These are phyloP conservation scores for Aspergillus niger DNA, from an alignment of 2,329 filamentous ascomycete genomes.

Conservation along the genomic window DNA sequence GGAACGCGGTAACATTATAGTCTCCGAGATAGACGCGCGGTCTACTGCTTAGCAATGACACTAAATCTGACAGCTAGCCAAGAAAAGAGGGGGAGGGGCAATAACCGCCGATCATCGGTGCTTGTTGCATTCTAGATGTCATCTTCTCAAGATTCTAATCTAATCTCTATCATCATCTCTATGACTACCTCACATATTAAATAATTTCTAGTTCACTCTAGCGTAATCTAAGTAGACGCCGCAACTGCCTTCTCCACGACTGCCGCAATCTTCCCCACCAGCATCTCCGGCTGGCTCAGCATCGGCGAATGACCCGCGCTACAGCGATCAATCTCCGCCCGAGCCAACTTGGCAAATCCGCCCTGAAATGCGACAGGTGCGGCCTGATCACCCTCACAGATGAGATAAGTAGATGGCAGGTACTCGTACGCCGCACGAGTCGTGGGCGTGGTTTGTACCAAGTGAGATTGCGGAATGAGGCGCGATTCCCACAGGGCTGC, in stretches of 20 bases:
- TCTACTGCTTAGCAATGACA: not conserved
- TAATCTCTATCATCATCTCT: no score
- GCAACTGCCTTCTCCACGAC: not conserved
- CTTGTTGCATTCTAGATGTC: not conserved
- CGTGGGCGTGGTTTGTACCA: conserved; percentile 1
- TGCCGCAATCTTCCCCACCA: conserved; percentile 5
- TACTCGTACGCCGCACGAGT: conserved; percentile 12
- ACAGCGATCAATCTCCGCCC: conserved; percentile 1
- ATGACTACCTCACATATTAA: no score
- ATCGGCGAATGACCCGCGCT: conserved; percentile 11
- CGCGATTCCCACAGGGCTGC: conserved; percentile 8
- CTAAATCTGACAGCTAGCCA: not conserved
- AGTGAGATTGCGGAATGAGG: conserved; percentile 9
- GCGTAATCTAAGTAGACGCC: not conserved
- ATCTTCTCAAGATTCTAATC: no score
- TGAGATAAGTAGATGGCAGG: conserved; percentile 10
- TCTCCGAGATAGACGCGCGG: not conserved
- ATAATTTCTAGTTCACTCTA: no score
- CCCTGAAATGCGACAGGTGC: not conserved
- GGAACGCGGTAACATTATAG: not conserved
- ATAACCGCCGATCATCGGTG: not conserved
- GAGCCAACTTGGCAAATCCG: conserved; percentile 6
- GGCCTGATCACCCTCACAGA: conserved; percentile 8
- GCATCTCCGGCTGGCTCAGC: conserved; percentile 7
- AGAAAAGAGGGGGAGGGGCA: not conserved